Conservation (phyloP, 2,329 filamentous ascomycete species). For the Trichophyton benhamiae region DNA sequence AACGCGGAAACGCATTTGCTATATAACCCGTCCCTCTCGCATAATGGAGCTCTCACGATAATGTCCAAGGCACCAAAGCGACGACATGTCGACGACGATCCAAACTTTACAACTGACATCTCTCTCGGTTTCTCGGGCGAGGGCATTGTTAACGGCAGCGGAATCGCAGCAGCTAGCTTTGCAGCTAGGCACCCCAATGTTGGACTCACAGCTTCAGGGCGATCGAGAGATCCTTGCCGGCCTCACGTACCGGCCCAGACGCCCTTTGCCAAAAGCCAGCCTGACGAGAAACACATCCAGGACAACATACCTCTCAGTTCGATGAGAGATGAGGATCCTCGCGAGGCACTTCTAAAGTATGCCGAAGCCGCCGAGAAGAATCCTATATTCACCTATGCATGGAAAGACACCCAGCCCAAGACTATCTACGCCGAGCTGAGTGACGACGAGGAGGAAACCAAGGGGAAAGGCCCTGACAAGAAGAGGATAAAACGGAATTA, state of each 20-base stretch:
- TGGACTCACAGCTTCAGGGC: constrained; percentile 66
- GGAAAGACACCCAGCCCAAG: constrained; percentile 81
- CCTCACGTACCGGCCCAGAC: constrained; percentile 77
- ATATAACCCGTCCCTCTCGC: constrained; percentile 76
- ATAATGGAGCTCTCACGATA: constrained; percentile 69
- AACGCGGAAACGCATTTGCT: constrained; percentile 83
- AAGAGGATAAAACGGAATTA: constrained; percentile 36
- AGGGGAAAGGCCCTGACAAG: constrained; percentile 46
- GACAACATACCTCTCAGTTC: constrained; percentile 78
- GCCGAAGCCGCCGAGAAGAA: constrained; percentile 86
- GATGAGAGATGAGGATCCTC: constrained; percentile 92
- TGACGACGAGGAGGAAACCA: constrained; percentile 62
- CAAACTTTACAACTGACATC: constrained; percentile 72
- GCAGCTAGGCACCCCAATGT: constrained; percentile 53
- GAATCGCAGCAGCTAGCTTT: constrained; percentile 56
- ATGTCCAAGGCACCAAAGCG: constrained; percentile 92
- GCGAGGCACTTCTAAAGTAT: constrained; percentile 89
- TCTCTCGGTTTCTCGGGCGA: constrained; percentile 72
- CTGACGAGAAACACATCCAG: constrained; percentile 78
- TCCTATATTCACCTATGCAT: constrained; percentile 87
- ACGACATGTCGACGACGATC: constrained; percentile 88
- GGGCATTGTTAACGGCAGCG: constrained; percentile 59
- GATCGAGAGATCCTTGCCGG: constrained; percentile 63
- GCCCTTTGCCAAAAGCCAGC: constrained; percentile 80
- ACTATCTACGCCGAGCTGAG: constrained; percentile 83